These are phyloP conservation scores for Aspergillus pseudoviridinutans DNA, from an alignment of 2,329 filamentous ascomycete species.

Conservation along the genomic window DNA sequence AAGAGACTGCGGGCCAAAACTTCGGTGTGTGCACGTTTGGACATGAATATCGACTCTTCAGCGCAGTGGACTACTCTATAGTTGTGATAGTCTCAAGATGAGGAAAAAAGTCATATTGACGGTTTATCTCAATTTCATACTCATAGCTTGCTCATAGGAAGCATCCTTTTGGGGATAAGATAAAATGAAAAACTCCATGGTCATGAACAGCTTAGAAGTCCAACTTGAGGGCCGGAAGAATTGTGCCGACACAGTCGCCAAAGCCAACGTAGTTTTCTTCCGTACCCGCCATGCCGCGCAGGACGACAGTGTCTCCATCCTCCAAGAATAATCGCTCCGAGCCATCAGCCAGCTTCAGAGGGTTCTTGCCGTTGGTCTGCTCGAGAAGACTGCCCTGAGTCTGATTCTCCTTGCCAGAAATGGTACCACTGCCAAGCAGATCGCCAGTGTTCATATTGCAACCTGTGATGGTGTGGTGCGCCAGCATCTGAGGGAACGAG, in stretches of 20 bases:
- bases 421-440: slow-evolving; percentile 73
- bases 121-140: background rate
- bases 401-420: slow-evolving; percentile 58
- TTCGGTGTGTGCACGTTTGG: too few species aligned
- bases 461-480: slow-evolving; percentile 72
- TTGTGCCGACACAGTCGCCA: slow-evolving; percentile 65
- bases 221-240: slow-evolving; percentile 46
- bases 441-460: slow-evolving; percentile 72
- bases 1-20: too few species aligned
- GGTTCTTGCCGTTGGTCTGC: slow-evolving; percentile 64
- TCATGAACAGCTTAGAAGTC: slow-evolving; percentile 10
- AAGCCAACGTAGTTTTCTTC: slow-evolving; percentile 70
- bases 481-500: slow-evolving; percentile 79
- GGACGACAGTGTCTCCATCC: slow-evolving; percentile 67
- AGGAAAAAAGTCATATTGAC: background rate
- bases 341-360: slow-evolving; percentile 59
- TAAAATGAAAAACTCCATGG: slow-evolving; percentile 2
- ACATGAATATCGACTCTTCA: too few species aligned
- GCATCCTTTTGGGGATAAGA: slow-evolving; percentile 2
- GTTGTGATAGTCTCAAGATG: background rate
- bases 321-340: slow-evolving; percentile 68
- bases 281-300: slow-evolving; percentile 64
- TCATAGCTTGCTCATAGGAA: slow-evolving; percentile 8
- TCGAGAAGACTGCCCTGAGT: slow-evolving; percentile 69
- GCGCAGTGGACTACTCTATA: background rate